These are phyloP conservation scores for Pachysolen tannophilus DNA, from an alignment of 805 yeast species.

Conservation along the genomic window DNA sequence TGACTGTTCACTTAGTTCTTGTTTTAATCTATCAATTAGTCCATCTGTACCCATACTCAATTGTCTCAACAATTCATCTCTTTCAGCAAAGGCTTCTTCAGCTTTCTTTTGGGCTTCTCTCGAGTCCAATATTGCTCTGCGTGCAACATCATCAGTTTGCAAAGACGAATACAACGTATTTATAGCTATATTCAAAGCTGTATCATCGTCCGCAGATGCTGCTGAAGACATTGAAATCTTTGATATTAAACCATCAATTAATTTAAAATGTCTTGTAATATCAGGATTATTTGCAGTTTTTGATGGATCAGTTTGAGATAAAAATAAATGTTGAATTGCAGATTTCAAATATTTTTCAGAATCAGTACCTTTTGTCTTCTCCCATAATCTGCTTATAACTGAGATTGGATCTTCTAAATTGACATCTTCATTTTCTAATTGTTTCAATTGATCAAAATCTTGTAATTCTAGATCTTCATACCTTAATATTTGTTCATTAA, in stretches of 20 bases:
- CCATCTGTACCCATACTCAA: slow-evolving; percentile 66
- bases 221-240: slow-evolving; percentile 39
- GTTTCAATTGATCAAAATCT: slow-evolving; percentile 35
- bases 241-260: slow-evolving; percentile 48
- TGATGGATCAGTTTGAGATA: slow-evolving; percentile 39
- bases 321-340: slow-evolving; percentile 57
- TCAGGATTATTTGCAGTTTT: slow-evolving; percentile 36
- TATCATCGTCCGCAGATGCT: slow-evolving; percentile 45
- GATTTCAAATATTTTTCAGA: slow-evolving; percentile 53
- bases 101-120: slow-evolving; percentile 29
- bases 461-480: slow-evolving; percentile 30
- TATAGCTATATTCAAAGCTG: slow-evolving; percentile 71
- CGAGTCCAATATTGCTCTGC: slow-evolving; percentile 50
- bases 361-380: slow-evolving; percentile 46
- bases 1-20: slow-evolving; percentile 58
- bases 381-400: slow-evolving; percentile 51
- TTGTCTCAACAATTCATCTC: slow-evolving; percentile 20
- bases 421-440: slow-evolving; percentile 32
- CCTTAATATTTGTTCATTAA: slow-evolving; percentile 34
- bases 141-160: slow-evolving; percentile 81
- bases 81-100: slow-evolving; percentile 36
- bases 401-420: slow-evolving; percentile 70
- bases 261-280: slow-evolving; percentile 41
- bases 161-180: slow-evolving; percentile 63
- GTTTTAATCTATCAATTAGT: slow-evolving; percentile 48